Evolutionary conservation across 805 yeast genomes (phyloP).

Genomic region (Candida morakotiae): DNA sequence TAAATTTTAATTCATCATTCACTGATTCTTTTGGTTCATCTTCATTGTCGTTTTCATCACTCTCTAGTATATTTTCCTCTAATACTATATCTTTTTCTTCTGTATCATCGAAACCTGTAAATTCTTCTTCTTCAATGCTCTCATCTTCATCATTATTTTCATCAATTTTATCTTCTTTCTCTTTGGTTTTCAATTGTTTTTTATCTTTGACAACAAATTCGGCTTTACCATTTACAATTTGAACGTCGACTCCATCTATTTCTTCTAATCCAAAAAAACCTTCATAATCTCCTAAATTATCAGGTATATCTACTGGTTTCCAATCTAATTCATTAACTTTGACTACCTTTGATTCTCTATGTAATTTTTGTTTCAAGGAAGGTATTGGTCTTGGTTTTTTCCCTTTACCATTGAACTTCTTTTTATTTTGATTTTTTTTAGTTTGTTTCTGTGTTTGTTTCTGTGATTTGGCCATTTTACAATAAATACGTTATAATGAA

Average conservation of each 20-base stretch:
- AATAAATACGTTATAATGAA: background rate
- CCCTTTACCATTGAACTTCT: slow-evolving; percentile 1
- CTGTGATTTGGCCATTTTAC: slow-evolving; percentile 3
- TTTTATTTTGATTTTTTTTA: background rate
- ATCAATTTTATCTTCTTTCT: slow-evolving; percentile 14
- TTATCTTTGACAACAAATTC: slow-evolving; percentile 45
- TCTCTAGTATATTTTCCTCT: slow-evolving; percentile 6
- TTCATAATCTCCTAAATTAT: slow-evolving; percentile 78
- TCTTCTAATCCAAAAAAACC: slow-evolving; percentile 94
- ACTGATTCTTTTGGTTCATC: slow-evolving; percentile 1
- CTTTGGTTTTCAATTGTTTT: slow-evolving; percentile 14
- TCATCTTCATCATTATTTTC: slow-evolving; percentile 16
- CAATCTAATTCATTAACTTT: slow-evolving; percentile 56
- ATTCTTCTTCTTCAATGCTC: slow-evolving; percentile 18
- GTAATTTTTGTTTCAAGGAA: slow-evolving; percentile 25
- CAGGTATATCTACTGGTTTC: slow-evolving; percentile 81
- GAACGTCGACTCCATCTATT: slow-evolving; percentile 86
- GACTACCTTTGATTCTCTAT: slow-evolving; percentile 37
- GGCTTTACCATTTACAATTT: slow-evolving; percentile 64
- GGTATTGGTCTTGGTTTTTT: slow-evolving; percentile 13
- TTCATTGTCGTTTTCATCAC: slow-evolving; percentile 5
- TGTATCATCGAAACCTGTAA: slow-evolving; percentile 22
- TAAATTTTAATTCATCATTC: slow-evolving; percentile 11
- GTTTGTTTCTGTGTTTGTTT: slow-evolving; percentile 1
- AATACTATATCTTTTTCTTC: slow-evolving; percentile 14